phyloP scores from a whole-genome alignment of 257 asterid species.

The Nicotiana obtusifolia region DNA sequence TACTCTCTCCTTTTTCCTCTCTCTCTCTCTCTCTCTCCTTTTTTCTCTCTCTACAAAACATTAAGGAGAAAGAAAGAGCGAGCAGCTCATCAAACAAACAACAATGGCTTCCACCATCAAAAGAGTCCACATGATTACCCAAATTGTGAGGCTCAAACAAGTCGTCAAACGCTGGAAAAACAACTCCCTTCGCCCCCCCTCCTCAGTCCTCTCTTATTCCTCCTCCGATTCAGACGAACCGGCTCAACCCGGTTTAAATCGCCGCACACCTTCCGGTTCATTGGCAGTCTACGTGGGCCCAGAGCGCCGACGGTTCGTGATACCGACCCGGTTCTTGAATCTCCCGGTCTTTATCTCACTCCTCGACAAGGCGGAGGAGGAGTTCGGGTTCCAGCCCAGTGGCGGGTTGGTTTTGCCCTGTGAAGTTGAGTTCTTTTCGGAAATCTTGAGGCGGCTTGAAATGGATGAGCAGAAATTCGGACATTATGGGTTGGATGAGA shows the following conservation, averaged over 20 bases:
- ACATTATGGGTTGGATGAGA: conserved; percentile 37
- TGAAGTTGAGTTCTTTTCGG: conserved; percentile 39
- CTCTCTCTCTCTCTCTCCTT: neutral
- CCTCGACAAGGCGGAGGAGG: conserved; percentile 57
- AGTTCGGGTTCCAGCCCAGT: conserved; percentile 47
- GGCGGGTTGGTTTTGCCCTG: conserved; percentile 60
- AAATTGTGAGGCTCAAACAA: conserved; percentile 50
- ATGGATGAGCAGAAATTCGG: conserved; percentile 45
- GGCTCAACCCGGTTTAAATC: neutral
- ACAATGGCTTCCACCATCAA: conserved; percentile 3
- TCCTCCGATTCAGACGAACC: conserved; percentile 2
- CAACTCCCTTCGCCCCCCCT: conserved; percentile 27
- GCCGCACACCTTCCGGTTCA: conserved; percentile 45
- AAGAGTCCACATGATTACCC: conserved; percentile 34
- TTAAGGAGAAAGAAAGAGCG: neutral
- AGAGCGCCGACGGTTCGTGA: conserved; percentile 45
- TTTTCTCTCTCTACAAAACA: neutral
- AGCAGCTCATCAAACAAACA: neutral
- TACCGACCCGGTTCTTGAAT: conserved; percentile 59
- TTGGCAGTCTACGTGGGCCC: conserved; percentile 59
- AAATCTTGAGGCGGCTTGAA: conserved; percentile 35
- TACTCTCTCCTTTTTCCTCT: neutral
- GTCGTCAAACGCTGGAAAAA: conserved; percentile 49
- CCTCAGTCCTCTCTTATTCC: neutral
- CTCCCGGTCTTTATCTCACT: conserved; percentile 48